These are phyloP conservation scores for Ilex paraguariensis DNA, from an alignment of 305 asterid genomes.

Conservation along the genomic window DNA sequence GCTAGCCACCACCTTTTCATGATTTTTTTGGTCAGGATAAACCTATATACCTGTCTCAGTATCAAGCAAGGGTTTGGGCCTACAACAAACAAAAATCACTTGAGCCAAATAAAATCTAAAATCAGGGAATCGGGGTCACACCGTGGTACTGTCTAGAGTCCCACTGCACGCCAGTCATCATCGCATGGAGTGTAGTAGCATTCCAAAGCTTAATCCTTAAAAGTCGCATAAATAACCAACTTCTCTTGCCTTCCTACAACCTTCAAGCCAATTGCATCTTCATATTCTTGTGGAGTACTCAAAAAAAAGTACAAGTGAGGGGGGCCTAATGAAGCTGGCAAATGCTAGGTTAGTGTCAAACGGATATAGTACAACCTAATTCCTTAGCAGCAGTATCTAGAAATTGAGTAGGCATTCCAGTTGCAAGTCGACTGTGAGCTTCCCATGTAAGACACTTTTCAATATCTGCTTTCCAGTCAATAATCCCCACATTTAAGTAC, in stretches of 20 bases:
- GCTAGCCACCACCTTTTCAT: too few relatives aligned
- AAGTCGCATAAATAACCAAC: neutral
- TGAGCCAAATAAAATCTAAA: too few relatives aligned
- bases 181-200: neutral
- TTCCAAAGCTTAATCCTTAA: neutral
- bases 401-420: slow-evolving; percentile 64
- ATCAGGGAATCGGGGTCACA: too few relatives aligned
- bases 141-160: neutral
- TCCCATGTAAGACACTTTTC: slow-evolving; percentile 90
- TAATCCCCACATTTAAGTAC: slow-evolving; percentile 39
- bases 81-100: too few relatives aligned
- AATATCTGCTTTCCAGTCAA: slow-evolving; percentile 67
- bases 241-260: neutral
- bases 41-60: too few relatives aligned
- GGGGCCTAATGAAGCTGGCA: neutral
- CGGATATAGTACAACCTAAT: slow-evolving; percentile 62
- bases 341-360: slow-evolving; percentile 23
- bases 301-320: neutral
- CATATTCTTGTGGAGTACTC: slow-evolving; percentile 12
- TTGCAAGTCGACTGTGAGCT: slow-evolving; percentile 77
- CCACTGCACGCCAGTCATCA: slow-evolving; percentile 8
- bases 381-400: slow-evolving; percentile 83
- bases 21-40: too few relatives aligned
- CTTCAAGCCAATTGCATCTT: slow-evolving; percentile 10
- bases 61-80: too few relatives aligned